Evolutionary conservation across 768 basidiomycete species (phyloP), one percentile per base, ranked within the genome.

Genomic region (Calvatia gigantea): DNA sequence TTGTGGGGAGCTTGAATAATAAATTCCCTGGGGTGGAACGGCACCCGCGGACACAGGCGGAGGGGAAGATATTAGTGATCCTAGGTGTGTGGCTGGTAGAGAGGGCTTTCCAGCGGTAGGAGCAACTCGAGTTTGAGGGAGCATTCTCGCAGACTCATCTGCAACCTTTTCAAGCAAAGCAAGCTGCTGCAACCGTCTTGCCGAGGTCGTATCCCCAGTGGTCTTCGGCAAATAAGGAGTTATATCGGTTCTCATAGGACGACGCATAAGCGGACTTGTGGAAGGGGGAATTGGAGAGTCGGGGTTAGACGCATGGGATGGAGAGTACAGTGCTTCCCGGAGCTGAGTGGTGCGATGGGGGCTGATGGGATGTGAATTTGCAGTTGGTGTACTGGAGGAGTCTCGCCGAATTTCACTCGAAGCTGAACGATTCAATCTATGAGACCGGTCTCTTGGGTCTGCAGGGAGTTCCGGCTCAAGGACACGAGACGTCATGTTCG

Each of bases 161-260:
- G 84, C 87, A 32, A 90, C 83, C 12, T 81, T 74, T 65, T 91
- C 87, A 9, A 89, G 72, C 57, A 91, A 73, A 2, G 87, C 87
- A 23, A 87, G 74, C 60, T 85, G 89, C 67, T 83, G 83, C 67
- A 89, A 67, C 54, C 78, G 81, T 65, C 84, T 87, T 12, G 83
- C 78, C 29, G 84, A 83, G 3, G 78, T 71, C 6, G 83, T 79
- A 8, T 82, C 70, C 58, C 81, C 84, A 23, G 70, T 67, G 6
- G 81, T 70, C 51, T 79, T 78, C 8, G 81, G 72, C 49, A 89
- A 70, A 65, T 89, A 89, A 0, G 87, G 86, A 6, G 86, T 87
- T 53, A 88, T 82, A 62, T 87, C 86, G 12, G 79, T 78, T 33
- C 77, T 28, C 15, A 43, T 49, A 25, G 54, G n/a, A 14, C 54